These are phyloP conservation scores for Microbotryum lychnidis-dioicae DNA, from an alignment of 1,284 basidiomycete species.

Conservation along the genomic window DNA sequence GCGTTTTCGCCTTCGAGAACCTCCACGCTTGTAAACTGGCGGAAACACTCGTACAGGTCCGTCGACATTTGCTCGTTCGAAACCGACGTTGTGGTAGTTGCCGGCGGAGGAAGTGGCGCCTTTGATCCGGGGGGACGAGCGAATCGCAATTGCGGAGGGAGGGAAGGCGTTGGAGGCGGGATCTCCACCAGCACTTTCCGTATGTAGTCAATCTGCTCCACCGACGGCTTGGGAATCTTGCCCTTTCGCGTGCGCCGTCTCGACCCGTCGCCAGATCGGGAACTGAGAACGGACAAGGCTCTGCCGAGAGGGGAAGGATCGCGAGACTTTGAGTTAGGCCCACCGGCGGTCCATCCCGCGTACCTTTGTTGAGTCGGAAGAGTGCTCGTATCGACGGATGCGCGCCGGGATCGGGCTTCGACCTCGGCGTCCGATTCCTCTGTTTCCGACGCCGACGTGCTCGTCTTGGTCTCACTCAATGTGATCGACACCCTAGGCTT, in stretches of 20 bases:
- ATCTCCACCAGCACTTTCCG: conserved; percentile 31
- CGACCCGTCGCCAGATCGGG: conserved; percentile 5
- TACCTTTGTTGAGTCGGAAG: neutral
- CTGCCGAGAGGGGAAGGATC: conserved; percentile 26
- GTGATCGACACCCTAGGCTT: conserved; percentile 4
- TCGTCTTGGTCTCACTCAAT: conserved; percentile 21
- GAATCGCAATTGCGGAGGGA: conserved; percentile 26
- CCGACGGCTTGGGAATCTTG: conserved; percentile 29
- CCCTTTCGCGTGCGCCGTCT: conserved; percentile 9
- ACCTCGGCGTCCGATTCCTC: conserved; percentile 29
- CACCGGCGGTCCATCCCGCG: too few relatives aligned
- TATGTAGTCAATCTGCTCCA: conserved; percentile 34
- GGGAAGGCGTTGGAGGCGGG: conserved; percentile 18
- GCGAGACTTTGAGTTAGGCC: conserved; percentile 1
- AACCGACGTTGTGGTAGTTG: neutral
- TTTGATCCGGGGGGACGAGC: conserved; percentile 27
- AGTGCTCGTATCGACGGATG: neutral
- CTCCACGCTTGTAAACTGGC: conserved; percentile 81
- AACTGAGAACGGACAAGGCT: conserved; percentile 13
- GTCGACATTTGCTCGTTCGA: conserved; percentile 24
- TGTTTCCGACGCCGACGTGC: conserved; percentile 17
- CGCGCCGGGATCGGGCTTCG: neutral
- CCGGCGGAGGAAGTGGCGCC: neutral
- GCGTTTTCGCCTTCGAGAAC: conserved; percentile 85
- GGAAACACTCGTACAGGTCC: conserved; percentile 54